These are phyloP conservation scores for Starmerella ratchasimensis DNA, from an alignment of 805 yeast species.

Conservation along the genomic window DNA sequence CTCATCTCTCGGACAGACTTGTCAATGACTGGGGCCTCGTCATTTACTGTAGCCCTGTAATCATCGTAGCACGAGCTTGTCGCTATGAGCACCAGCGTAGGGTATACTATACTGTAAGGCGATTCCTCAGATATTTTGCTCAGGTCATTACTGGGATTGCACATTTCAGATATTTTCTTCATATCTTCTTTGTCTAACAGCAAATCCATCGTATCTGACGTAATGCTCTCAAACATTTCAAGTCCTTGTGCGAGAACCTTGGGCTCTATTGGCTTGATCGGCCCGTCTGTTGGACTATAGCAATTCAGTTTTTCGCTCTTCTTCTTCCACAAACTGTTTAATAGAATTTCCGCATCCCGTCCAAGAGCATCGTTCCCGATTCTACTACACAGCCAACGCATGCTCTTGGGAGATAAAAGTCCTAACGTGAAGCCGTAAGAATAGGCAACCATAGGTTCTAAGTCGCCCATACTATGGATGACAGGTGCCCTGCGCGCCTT, in stretches of 20 bases:
- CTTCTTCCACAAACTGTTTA: conserved; percentile 10
- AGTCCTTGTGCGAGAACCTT: conserved; percentile 5
- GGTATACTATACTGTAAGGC: conserved; percentile 12
- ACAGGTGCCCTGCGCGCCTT: conserved; percentile 12
- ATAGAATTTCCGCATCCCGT: conserved; percentile 7
- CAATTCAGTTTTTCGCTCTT: background rate
- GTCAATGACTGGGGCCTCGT: no score
- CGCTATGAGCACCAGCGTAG: conserved; percentile 4
- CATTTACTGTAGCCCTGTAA: no score
- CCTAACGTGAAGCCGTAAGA: conserved; percentile 14
- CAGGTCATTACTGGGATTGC: conserved; percentile 8
- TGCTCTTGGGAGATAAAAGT: conserved; percentile 12
- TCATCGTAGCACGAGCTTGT: background rate
- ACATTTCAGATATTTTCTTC: conserved; percentile 1
- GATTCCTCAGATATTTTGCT: conserved; percentile 6
- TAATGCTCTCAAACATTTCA: background rate
- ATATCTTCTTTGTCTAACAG: conserved; percentile 9
- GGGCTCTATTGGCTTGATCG: conserved; percentile 7
- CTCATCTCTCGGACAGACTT: no score
- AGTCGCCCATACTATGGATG: conserved; percentile 6
- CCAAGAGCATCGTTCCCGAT: conserved; percentile 13
- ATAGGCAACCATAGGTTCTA: conserved; percentile 11
- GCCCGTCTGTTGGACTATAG: no score
- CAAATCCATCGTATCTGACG: conserved; percentile 1
- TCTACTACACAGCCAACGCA: conserved; percentile 14